Evolutionary conservation across 2,329 filamentous ascomycete species (phyloP).

Genomic region (Nemania sp.): DNA sequence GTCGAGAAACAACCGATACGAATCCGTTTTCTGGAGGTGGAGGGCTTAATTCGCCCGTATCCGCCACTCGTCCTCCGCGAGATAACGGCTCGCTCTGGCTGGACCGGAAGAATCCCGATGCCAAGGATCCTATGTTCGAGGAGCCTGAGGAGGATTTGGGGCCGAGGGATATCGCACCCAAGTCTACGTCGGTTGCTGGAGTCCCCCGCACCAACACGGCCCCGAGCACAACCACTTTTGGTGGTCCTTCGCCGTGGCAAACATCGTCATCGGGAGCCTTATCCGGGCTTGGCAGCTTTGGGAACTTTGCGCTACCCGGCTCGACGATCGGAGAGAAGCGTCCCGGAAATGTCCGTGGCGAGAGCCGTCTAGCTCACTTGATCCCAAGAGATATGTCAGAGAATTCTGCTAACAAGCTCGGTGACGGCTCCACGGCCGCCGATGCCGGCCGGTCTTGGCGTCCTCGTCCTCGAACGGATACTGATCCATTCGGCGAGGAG

Average conservation of each 20-base stretch:
- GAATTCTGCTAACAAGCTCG: constrained; percentile 57
- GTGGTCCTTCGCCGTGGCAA: constrained; percentile 51
- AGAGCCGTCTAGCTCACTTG: constrained; percentile 84
- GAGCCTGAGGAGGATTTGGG: constrained; percentile 52
- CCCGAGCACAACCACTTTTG: constrained; percentile 50
- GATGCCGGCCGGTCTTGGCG: constrained; percentile 58
- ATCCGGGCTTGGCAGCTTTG: constrained; percentile 82
- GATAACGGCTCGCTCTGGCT: constrained; percentile 67
- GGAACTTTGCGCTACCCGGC: constrained; percentile 76
- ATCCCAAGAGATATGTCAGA: constrained; percentile 79
- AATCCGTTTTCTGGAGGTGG: constrained; percentile 60
- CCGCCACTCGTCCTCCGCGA: constrained; percentile 61
- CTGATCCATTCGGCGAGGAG: constrained; percentile 74
- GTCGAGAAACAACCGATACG: constrained; percentile 78
- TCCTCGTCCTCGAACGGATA: constrained; percentile 68
- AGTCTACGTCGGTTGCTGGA: constrained; percentile 48
- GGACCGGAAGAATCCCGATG: constrained; percentile 57
- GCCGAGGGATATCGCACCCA: constrained; percentile 39
- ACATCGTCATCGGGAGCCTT: constrained; percentile 54
- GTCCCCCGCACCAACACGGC: constrained; percentile 60
- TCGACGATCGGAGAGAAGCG: constrained; percentile 72
- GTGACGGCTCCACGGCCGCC: constrained; percentile 50
- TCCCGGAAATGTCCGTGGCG: constrained; percentile 69
- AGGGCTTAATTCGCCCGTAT: constrained; percentile 64
- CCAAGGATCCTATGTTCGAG: constrained; percentile 58